Evolutionary conservation across 306 rosid genomes (phyloP).

Genomic region (Nissolia schottii): DNA sequence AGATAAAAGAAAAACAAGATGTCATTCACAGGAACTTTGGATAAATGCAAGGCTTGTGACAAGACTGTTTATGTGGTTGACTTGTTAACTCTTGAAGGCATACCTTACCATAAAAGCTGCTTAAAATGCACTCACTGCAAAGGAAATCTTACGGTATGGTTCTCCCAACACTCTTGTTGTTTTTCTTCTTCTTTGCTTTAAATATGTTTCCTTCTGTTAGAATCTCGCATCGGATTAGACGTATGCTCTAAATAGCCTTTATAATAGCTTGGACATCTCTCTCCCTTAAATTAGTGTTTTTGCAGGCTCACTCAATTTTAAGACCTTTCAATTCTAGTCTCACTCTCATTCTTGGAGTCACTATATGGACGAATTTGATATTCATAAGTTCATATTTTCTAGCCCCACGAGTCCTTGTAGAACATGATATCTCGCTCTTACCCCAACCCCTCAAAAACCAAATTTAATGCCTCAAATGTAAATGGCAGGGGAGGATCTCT

Average conservation of each 20-base stretch:
- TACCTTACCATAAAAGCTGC: conserved; percentile 85
- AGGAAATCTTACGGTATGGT: conserved; percentile 76
- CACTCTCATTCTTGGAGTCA: not conserved
- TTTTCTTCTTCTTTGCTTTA: not conserved
- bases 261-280: no score
- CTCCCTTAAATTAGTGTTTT: no score
- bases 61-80: conserved; percentile 96
- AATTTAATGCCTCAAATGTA: not conserved
- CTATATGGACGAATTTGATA: not conserved
- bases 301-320: no score
- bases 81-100: conserved; percentile 79
- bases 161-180: not conserved
- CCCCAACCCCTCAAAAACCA: not conserved
- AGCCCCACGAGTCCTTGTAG: not conserved
- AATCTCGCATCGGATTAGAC: no score
- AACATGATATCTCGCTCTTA: not conserved
- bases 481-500: no score
- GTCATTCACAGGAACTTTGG: conserved; percentile 97
- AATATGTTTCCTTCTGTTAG: not conserved
- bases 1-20: conserved; percentile 36
- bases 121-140: conserved; percentile 98
- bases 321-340: no score
- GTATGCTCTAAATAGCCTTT: no score
- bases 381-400: not conserved
- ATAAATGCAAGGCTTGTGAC: conserved; percentile 96